Base-by-base conservation (phyloP, 768 basidiomycete genomes). In the Leccinum imitatum region DNA sequence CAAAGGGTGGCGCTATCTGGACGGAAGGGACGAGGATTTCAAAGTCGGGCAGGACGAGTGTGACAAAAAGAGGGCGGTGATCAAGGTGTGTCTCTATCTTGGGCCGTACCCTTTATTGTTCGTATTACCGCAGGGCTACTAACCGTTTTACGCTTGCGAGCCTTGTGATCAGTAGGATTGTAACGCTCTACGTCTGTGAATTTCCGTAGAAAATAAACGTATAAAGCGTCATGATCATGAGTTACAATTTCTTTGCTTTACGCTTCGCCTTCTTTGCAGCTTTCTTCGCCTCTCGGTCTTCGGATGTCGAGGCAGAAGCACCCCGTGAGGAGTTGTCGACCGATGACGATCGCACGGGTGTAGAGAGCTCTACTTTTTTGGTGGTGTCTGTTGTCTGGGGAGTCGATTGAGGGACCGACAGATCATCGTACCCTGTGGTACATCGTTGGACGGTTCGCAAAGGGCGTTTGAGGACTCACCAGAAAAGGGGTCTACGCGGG, bases 41-140 rank as follows among this genome's bases (percentile, higher is more conserved):
- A 85, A 82, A 71, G 73, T 84, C 8, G 89, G 87, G 50, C 87
- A 91, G 75, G 89, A 92, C 71, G 93, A 95, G 71, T 91, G 91
- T 68, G 91, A 93, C 63, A 80, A 82, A 66, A 73, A 67, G 67
- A 78, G 87, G 25, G 86, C 94, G 25, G 87, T 91, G 54, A 69
- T 94, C 64, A 93, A 79, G 63, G 53, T 65, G 65, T 70, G 65
- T 71, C 58, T 64, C 65, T 68, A 63, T 62, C 66, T 55, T 64
- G 59, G 57, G 51, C 64, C 70, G 65, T 70, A 69, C 62, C 66
- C 61, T 71, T 71, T 74, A 65, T 67, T 59, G 39, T 62, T 58
- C 60, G 57, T 57, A 47, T 59, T 58, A 47, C 25, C 59, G 51
- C 44, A 46, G 19, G 51, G 59, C 23, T 60, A 59, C 65, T 60